Evolutionary conservation across 805 yeast species (phyloP), one percentile per base, ranked within the genome.

Genomic region (Spathaspora hagerdaliae): DNA sequence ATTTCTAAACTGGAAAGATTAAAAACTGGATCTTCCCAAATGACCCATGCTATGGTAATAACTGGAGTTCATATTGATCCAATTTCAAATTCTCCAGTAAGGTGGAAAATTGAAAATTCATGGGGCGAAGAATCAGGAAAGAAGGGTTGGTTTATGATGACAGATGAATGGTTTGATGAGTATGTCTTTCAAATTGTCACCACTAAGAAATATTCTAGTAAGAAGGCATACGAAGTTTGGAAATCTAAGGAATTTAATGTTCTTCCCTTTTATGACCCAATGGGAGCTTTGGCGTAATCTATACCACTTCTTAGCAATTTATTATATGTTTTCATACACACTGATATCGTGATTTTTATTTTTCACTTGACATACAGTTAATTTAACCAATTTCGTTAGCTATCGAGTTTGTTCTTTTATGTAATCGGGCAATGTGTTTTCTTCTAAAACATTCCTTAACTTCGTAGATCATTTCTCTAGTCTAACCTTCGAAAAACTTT

Each of bases 21-120:
- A 49, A 66, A 73, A 48, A 82, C 85, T 52, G 81, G 81, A 46
- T 82, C 87, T 51, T 83, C 90, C 24, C 69, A 81, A 51, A 87
- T 88, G 95, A 88, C 95, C 12, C 96, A 88, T 58, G 96, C 96
- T 33, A 88, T 88, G 96, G 75, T 82, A 19, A 79, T 88, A 57
- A 83, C 90, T 10, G 96, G 82, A 31, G 92, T 86, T 39, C 90
- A 87, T 62, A 67, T 88, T 33, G 89, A 84, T 51, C 79, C 73
- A 10, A 43, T 39, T 7, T 56, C 64, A 32, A 73, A 74, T 11
- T 39, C 41, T 3, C 76, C 75, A 5, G 57, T 68, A 2, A 60
- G 76, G 55, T 71, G 75, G 76, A 71, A 69, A 55, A 67, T 71
- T 43, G 69, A 71, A 51, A 71, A 69, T 52, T 69, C 74, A 1